These are phyloP conservation scores for Leccinum solheimii DNA, from an alignment of 1,284 basidiomycete genomes.

Conservation along the genomic window DNA sequence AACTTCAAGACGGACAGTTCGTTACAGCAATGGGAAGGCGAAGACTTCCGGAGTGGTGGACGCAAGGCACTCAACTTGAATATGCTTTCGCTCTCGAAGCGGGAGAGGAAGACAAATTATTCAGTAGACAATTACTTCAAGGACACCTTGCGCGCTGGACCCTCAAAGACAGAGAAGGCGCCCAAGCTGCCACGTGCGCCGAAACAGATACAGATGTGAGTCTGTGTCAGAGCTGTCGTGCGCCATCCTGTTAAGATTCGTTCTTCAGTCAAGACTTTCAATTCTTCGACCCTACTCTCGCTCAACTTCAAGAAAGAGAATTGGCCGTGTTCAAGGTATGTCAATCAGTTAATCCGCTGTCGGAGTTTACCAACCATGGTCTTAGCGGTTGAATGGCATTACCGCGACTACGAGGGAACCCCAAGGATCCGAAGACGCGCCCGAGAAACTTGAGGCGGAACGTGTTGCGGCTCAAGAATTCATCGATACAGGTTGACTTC, in stretches of 20 bases:
- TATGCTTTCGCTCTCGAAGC: constrained; percentile 91
- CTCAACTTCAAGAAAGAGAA: constrained; percentile 88
- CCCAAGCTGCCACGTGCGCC: constrained; percentile 87
- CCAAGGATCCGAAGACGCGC: constrained; percentile 71
- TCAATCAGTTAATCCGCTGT: neutral
- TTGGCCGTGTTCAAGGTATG: constrained; percentile 75
- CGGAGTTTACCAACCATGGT: neutral
- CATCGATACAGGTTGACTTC: constrained; percentile 71
- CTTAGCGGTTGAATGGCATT: constrained; percentile 71
- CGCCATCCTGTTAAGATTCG: neutral
- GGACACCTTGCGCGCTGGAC: constrained; percentile 82
- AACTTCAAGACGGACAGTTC: constrained; percentile 95
- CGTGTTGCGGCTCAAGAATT: constrained; percentile 80
- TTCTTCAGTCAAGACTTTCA: constrained; percentile 88
- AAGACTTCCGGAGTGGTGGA: constrained; percentile 79
- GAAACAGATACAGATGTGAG: constrained; percentile 83
- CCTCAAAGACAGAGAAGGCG: constrained; percentile 79
- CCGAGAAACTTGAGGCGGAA: constrained; percentile 86
- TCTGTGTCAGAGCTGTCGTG: constrained; percentile 13
- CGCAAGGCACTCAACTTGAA: constrained; percentile 76
- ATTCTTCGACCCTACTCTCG: constrained; percentile 87
- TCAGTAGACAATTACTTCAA: constrained; percentile 94
- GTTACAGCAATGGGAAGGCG: constrained; percentile 95
- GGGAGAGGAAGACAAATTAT: constrained; percentile 96
- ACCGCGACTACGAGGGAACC: constrained; percentile 71